These are phyloP conservation scores for Orbilia javanica DNA, from an alignment of 2,329 filamentous ascomycete genomes.

Conservation along the genomic window DNA sequence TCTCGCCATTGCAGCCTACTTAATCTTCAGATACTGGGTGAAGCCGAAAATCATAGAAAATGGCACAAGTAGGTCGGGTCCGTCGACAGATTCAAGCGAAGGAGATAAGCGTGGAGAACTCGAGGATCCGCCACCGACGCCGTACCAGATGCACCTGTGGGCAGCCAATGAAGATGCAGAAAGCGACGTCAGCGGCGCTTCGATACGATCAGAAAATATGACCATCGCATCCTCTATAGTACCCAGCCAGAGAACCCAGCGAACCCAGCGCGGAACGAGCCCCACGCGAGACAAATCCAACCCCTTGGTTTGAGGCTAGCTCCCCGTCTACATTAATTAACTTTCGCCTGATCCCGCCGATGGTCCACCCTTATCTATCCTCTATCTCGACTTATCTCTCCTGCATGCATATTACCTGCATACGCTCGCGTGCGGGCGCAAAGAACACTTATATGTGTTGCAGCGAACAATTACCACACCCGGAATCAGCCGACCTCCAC, in stretches of 20 bases:
- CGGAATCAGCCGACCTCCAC: slow-evolving; percentile 57
- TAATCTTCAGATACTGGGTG: slow-evolving; percentile 1
- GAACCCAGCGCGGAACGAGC: not conserved
- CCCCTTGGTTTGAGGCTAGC: slow-evolving; percentile 5
- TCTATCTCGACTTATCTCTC: not conserved
- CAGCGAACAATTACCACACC: slow-evolving; percentile 26
- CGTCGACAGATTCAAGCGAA: slow-evolving; percentile 14
- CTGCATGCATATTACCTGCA: not conserved
- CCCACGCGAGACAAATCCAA: slow-evolving; percentile 24
- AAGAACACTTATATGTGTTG: slow-evolving; percentile 37
- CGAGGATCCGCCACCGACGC: not conserved
- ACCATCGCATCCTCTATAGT: slow-evolving; percentile 22
- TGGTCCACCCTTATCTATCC: not conserved
- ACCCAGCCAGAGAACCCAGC: slow-evolving; percentile 1
- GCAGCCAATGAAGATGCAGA: not conserved
- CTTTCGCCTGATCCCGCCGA: slow-evolving; percentile 10
- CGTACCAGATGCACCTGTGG: slow-evolving; percentile 9
- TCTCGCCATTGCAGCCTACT: not conserved
- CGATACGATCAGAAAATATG: slow-evolving; percentile 20
- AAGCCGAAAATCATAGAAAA: not conserved
- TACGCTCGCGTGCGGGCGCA: not conserved
- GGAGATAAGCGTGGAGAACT: slow-evolving; percentile 7
- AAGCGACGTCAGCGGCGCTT: slow-evolving; percentile 19
- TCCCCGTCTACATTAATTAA: not conserved
- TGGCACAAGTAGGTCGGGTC: slow-evolving; percentile 6